Base-by-base conservation (phyloP, 495 filamentous ascomycete genomes). In the Neurospora sp. region DNA sequence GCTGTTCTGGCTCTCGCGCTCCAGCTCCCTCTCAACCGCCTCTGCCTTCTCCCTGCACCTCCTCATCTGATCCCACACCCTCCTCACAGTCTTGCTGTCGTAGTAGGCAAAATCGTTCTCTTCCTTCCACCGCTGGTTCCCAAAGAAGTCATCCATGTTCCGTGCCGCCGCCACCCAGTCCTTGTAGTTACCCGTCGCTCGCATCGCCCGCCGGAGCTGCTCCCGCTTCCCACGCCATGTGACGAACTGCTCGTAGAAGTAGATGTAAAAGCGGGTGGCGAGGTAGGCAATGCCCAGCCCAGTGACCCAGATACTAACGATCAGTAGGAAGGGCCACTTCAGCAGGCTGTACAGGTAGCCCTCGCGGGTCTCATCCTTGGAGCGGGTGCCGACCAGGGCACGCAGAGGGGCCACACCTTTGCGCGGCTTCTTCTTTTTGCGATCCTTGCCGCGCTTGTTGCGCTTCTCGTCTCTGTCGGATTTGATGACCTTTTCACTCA, bases 21-120 rank as follows among this genome's bases (percentile, higher is more conserved):
- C 49, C 42, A 72, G 70, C 70, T 76, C 77, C 69, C 23, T 73
- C 69, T 87, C 86, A 72, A 88, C 87, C 10, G 78, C 84, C 74
- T 94, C 89, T 14, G 89, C 88, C 73, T 85, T 84, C 74, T 82
- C 78, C 39, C 92, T 85, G 41, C 85, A 81, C 76, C 82, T 87
- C 73, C 84, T 89, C 81, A 98, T 86, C 82, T 98, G 91, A 18
- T 89, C 86, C 75, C 89, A 87, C 41, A 95, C 93, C 74, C 90
- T 89, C 72, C 85, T 88, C 42, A 98, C 88, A 6, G 94, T 98
- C 74, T 90, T 88, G 73, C 89, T 89, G 81, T 98, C 94, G 79
- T 99, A 99, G 83, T 98, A 98, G 16, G 94, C 96, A 83, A 94
- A 98, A 72, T 93, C 93, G 75, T 97, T 93, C 27, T 86, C 85